phyloP scores from a whole-genome alignment of 305 asterid species.

The Fraxinus angustifolia region DNA sequence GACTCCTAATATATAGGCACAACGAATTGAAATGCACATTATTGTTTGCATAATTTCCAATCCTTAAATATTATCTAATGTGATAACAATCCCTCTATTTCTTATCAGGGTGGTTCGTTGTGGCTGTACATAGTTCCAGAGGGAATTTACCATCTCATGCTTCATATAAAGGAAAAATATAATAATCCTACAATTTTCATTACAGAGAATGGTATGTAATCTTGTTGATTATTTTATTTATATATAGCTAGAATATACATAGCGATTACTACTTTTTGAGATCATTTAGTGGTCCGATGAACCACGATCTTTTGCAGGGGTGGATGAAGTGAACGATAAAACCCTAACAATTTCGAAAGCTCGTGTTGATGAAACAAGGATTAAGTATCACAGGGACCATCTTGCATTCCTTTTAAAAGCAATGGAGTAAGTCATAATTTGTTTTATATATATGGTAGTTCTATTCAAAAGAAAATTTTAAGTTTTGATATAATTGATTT shows the following conservation, averaged over 20 bases:
- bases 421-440: conserved; percentile 9
- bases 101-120: conserved; percentile 3
- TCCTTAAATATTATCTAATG: neutral
- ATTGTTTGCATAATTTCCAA: neutral
- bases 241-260: neutral
- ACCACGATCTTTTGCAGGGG: neutral
- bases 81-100: neutral
- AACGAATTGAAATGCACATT: neutral
- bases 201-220: conserved; percentile 25
- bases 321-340: neutral
- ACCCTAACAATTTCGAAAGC: neutral
- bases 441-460: neutral
- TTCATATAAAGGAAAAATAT: neutral
- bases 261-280: neutral
- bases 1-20: neutral
- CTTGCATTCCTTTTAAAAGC: conserved; percentile 12
- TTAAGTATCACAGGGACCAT: neutral
- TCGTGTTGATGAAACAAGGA: neutral
- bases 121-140: conserved; percentile 23
- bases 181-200: conserved; percentile 14
- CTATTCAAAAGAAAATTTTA: neutral
- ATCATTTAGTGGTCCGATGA: neutral
- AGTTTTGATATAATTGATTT: neutral
- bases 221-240: neutral
- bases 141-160: conserved; percentile 18